Conservation (phyloP, 75 land plant species). For the Selaginella tamariscina region DNA sequence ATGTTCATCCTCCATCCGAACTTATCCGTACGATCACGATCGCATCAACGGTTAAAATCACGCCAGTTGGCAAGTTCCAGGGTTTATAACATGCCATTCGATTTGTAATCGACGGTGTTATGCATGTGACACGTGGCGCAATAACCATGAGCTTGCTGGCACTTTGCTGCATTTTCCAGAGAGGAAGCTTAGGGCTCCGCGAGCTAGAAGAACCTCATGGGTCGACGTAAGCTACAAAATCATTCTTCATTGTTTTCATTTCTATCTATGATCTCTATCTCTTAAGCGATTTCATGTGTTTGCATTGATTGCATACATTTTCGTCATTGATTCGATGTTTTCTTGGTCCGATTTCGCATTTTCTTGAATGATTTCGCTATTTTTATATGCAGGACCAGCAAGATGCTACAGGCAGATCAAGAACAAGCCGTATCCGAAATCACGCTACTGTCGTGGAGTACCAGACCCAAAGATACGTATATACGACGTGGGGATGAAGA, state of each 20-base stretch:
- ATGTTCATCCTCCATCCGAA: too few relatives aligned
- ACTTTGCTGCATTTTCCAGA: too few relatives aligned
- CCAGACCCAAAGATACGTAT: conserved; percentile 15
- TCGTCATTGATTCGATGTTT: too few relatives aligned
- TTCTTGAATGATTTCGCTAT: neutral
- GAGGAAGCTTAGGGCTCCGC: too few relatives aligned
- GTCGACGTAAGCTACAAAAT: neutral
- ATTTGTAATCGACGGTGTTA: neutral
- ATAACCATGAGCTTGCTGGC: too few relatives aligned
- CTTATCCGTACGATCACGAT: neutral
- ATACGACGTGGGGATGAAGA: conserved; percentile 10
- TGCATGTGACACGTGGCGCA: too few relatives aligned
- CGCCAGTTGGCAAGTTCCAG: neutral
- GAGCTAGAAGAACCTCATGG: too few relatives aligned
- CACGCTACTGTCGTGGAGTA: conserved; percentile 18
- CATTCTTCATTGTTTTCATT: neutral
- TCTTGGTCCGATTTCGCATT: too few relatives aligned
- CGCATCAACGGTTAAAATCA: too few relatives aligned
- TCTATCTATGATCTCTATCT: too few relatives aligned
- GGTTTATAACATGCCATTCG: neutral
- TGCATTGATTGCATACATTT: too few relatives aligned
- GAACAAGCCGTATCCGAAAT: conserved; percentile 25
- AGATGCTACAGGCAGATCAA: conserved; percentile 22
- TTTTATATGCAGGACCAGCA: conserved; percentile 13
- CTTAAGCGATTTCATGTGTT: too few relatives aligned